A percentile compares a stretch with the other conserved stretches of the same genome.
Evolutionary conservation across 106 monocot species (phyloP).

Genomic region (Apostasia ramifera): DNA sequence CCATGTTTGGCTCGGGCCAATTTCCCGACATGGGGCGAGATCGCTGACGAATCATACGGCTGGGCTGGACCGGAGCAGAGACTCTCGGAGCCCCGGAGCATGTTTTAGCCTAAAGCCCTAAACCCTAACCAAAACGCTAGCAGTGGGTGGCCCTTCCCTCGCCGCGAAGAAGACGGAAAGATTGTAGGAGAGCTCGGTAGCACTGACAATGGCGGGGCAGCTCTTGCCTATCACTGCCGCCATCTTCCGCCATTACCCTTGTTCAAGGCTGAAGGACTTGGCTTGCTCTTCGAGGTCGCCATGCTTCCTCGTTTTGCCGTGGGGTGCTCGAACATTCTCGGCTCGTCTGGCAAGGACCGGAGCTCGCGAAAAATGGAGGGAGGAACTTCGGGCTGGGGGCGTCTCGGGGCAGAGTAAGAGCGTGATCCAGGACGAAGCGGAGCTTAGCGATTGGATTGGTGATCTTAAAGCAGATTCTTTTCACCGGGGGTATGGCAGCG

Average conservation of each 20-base stretch:
- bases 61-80: too few relatives aligned
- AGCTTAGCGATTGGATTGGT: slow-evolving; percentile 83
- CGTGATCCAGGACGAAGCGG: slow-evolving; percentile 83
- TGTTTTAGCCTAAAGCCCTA: too few relatives aligned
- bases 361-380: not conserved
- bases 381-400: not conserved
- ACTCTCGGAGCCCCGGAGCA: too few relatives aligned
- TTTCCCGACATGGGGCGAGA: too few relatives aligned
- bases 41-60: too few relatives aligned
- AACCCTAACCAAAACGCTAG: too few relatives aligned
- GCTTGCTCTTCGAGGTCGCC: slow-evolving; percentile 4
- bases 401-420: slow-evolving; percentile 36
- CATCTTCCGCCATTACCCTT: not conserved
- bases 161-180: too few relatives aligned
- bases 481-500: not conserved
- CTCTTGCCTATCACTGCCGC: slow-evolving; percentile 8
- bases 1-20: too few relatives aligned
- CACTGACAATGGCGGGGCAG: slow-evolving; percentile 7
- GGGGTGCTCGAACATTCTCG: slow-evolving; percentile 32
- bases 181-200: too few relatives aligned
- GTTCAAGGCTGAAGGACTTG: slow-evolving; percentile 12
- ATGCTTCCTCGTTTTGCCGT: not conserved
- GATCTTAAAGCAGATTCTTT: slow-evolving; percentile 44
- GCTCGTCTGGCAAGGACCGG: slow-evolving; percentile 14
- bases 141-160: too few relatives aligned